Base-by-base conservation (phyloP, 192 early-diverging fungal species). In the Coemansia sp. region DNA sequence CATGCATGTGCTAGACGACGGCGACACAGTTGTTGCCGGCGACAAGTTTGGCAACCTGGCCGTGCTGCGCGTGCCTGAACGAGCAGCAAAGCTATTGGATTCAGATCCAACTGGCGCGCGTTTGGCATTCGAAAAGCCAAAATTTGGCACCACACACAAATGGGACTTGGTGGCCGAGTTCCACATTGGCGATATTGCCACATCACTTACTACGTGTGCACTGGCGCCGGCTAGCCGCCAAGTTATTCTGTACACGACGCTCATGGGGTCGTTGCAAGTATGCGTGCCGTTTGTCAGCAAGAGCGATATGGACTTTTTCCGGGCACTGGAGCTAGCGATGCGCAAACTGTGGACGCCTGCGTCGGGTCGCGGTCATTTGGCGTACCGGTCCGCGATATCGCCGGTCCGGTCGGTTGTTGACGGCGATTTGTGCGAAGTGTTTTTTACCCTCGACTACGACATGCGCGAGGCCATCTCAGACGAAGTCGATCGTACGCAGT, bases 31-130 rank as follows among this genome's bases (percentile, higher is more conserved):
- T 5, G 91, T 86, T 5, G 90, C 87, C 15, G 96, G 91, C 17
- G 97, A 99, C 85, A 95, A 96, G 75, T 99, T 99, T 87, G 97
- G 97, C 31, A 96, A 96, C 62, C 76, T 99, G 20, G 89, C 88
- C 56, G 87, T 92, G 10, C 64, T 88, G 54, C 85, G 97, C 20
- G 70, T 93, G 60, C 85, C 93, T 2, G 59, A 80, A 21, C 76
- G 84, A 6, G 83, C 87, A 0, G 84, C 83, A 20, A 77, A 88
- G 52, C 87, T 90, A 57, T 74, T 97, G 46, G 95, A 96, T 53
- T 89, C 93, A 25, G 96, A 97, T 67, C 87, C 91, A 5, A 89
- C 92, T 4, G 94, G 93, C 3, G 89, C 87, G 57, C 87, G 90
- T 50, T 80, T 95, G 21, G 76, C 91, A 28, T 88, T 85, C 60